phyloP scores from a whole-genome alignment of 1,284 basidiomycete species.

The Ustilago esculenta region DNA sequence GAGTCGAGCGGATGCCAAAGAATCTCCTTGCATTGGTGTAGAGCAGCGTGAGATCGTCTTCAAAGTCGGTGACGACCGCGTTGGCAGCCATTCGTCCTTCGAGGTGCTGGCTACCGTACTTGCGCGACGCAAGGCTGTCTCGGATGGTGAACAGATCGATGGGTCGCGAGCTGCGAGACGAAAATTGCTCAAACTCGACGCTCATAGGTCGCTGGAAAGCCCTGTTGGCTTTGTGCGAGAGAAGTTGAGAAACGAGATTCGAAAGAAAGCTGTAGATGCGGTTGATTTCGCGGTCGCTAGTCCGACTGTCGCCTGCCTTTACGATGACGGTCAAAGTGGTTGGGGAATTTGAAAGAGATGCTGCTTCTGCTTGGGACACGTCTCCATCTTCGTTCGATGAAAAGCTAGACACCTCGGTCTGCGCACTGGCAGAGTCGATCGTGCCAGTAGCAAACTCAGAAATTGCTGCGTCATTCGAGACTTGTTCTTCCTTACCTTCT shows the following conservation, averaged over 20 bases:
- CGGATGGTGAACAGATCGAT: conserved; percentile 49
- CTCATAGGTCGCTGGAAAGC: conserved; percentile 40
- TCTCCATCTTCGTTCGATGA: no score
- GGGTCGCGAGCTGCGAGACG: conserved; percentile 30
- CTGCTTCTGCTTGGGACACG: neutral
- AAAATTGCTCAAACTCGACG: conserved; percentile 41
- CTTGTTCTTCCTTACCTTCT: neutral
- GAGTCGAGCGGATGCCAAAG: conserved; percentile 38
- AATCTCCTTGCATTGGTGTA: conserved; percentile 39
- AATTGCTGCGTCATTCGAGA: neutral
- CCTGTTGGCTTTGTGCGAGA: conserved; percentile 46
- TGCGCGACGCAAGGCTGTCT: conserved; percentile 29
- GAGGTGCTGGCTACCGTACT: conserved; percentile 39
- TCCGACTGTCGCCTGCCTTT: conserved; percentile 2
- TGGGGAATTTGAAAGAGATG: neutral
- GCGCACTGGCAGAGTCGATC: neutral
- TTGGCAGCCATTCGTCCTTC: conserved; percentile 37
- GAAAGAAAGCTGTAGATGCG: conserved; percentile 40
- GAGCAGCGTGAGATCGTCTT: conserved; percentile 40
- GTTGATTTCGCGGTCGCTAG: conserved; percentile 32
- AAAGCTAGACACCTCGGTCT: no score
- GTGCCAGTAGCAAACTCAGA: neutral
- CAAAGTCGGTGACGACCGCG: conserved; percentile 45
- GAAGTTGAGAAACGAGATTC: conserved; percentile 37
- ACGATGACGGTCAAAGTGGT: neutral